These are phyloP conservation scores for Epithemia pelagica DNA, from an alignment of 108 stramenopile species.

Conservation along the genomic window DNA sequence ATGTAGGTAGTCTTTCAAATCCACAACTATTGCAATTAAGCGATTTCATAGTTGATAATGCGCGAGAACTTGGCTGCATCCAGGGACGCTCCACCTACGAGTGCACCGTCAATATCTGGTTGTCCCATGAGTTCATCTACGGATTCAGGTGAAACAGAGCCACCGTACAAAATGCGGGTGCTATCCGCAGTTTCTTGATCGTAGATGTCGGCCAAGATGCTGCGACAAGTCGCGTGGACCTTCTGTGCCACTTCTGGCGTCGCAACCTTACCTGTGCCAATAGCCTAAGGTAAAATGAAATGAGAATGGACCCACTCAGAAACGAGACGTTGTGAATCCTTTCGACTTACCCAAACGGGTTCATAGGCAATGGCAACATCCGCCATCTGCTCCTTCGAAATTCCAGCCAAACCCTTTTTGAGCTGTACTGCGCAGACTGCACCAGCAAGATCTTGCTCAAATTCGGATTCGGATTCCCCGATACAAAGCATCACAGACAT, in stretches of 20 bases:
- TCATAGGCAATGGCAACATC: constrained; percentile 93
- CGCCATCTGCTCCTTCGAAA: constrained; percentile 72
- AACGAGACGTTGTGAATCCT: too few relatives aligned
- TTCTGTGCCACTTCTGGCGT: constrained; percentile 29
- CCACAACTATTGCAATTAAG: too few relatives aligned
- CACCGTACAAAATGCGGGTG: constrained; percentile 89
- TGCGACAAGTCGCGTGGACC: constrained; percentile 79
- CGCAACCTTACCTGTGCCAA: constrained; percentile 64
- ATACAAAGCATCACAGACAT: constrained; percentile 94
- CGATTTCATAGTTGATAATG: constrained; percentile 73
- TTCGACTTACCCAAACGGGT: constrained; percentile 94
- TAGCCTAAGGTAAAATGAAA: too few relatives aligned
- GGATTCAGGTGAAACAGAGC: constrained; percentile 87
- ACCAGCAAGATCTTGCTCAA: constrained; percentile 87
- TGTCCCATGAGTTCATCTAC: constrained; percentile 87
- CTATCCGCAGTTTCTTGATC: constrained; percentile 64
- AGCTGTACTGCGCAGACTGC: constrained; percentile 87
- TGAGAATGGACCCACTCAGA: too few relatives aligned
- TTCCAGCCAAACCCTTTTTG: constrained; percentile 81
- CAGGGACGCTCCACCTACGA: constrained; percentile 95
- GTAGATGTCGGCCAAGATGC: constrained; percentile 71
- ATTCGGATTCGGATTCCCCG: constrained; percentile 89
- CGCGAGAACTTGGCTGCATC: constrained; percentile 82
- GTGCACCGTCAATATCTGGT: constrained; percentile 94
- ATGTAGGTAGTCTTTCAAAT: too few relatives aligned